These are phyloP conservation scores for Xylariomycetidae sp. DNA, from an alignment of 2,329 filamentous ascomycete genomes.

Conservation along the genomic window DNA sequence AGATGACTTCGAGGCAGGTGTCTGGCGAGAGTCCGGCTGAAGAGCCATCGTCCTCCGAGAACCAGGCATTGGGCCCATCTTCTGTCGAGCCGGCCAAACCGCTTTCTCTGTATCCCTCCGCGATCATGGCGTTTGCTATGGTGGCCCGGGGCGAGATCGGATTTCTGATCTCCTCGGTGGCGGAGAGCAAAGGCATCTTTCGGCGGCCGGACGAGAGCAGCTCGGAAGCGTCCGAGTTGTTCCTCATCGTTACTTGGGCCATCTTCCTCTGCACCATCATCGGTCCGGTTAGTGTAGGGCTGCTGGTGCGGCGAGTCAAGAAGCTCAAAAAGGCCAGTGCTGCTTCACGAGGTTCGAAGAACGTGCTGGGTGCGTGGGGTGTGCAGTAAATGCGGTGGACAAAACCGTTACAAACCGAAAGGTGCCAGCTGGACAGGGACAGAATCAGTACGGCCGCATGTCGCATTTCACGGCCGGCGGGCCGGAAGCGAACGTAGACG, in stretches of 20 bases:
- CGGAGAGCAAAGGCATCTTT: slow-evolving; percentile 47
- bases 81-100: slow-evolving; percentile 41
- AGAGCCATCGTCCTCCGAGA: no score
- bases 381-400: no score
- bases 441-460: no score
- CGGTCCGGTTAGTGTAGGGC: slow-evolving; percentile 42
- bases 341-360: slow-evolving; percentile 6
- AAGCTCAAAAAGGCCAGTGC: slow-evolving; percentile 21
- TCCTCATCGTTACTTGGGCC: slow-evolving; percentile 49
- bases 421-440: no score
- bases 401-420: no score
- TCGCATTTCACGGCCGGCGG: no score
- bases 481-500: no score
- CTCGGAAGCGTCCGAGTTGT: slow-evolving; percentile 33
- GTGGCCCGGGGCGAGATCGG: slow-evolving; percentile 74
- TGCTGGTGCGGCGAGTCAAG: slow-evolving; percentile 38
- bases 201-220: slow-evolving; percentile 8
- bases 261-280: slow-evolving; percentile 49
- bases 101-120: slow-evolving; percentile 59
- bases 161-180: slow-evolving; percentile 66
- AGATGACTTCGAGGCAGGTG: no score
- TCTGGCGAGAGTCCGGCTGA: no score
- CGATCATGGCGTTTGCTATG: slow-evolving; percentile 63
- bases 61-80: slow-evolving; percentile 4
- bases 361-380: slow-evolving; percentile 25